A percentile compares a stretch with the other conserved stretches of the same genome.
phyloP scores from a whole-genome alignment of 495 filamentous ascomycete species.

The Amorphotheca resinae region DNA sequence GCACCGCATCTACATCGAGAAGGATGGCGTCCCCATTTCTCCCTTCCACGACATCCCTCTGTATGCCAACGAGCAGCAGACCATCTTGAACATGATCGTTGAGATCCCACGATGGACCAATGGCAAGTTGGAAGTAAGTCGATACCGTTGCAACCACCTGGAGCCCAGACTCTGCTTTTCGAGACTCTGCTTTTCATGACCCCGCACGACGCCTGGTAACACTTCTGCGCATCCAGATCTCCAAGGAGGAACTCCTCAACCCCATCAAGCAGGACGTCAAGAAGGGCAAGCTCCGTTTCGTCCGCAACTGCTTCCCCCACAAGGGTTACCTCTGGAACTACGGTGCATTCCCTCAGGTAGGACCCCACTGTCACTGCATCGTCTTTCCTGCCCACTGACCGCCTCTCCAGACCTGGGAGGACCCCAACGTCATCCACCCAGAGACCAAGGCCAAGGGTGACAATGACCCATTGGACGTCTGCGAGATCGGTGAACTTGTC shows the following conservation, averaged over 20 bases:
- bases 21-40: slow-evolving; percentile 86
- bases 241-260: slow-evolving; percentile 17
- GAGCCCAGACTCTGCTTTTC: not conserved
- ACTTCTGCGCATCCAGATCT: slow-evolving; percentile 9
- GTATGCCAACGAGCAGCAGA: slow-evolving; percentile 88
- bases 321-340: slow-evolving; percentile 99
- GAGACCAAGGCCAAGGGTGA: slow-evolving; percentile 99
- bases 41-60: slow-evolving; percentile 98
- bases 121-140: slow-evolving; percentile 87
- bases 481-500: slow-evolving; percentile 97
- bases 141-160: not conserved
- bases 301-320: slow-evolving; percentile 99
- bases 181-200: slow-evolving; percentile 1
- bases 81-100: slow-evolving; percentile 96
- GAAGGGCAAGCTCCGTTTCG: slow-evolving; percentile 90
- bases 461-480: slow-evolving; percentile 98
- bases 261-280: slow-evolving; percentile 80
- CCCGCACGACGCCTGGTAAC: slow-evolving; percentile 8
- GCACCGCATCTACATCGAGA: slow-evolving; percentile 94
- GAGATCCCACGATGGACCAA: slow-evolving; percentile 99
- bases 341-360: slow-evolving; percentile 93
- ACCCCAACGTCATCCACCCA: slow-evolving; percentile 86
- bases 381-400: slow-evolving; percentile 10
- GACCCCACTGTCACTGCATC: slow-evolving; percentile 11
- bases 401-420: slow-evolving; percentile 80